Evolutionary conservation across 805 yeast genomes (phyloP).

Genomic region (Gaillardinia entomophila): DNA sequence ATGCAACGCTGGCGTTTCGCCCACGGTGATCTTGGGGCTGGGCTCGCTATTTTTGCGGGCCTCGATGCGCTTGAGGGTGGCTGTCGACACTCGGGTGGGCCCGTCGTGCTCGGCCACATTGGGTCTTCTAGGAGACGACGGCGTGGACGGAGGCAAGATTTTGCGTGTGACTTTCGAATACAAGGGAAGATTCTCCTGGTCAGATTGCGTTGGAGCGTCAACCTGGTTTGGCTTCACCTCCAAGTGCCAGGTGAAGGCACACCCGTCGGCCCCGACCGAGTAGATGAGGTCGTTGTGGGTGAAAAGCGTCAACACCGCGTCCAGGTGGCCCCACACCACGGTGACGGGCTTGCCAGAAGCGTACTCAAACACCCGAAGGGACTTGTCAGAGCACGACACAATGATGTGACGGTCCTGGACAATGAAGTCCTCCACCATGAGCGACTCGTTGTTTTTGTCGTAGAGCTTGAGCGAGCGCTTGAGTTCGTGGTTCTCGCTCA

Average conservation of each 20-base stretch:
- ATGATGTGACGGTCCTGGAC: constrained; percentile 25
- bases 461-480: constrained; percentile 35
- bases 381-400: constrained; percentile 51
- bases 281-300: constrained; percentile 13
- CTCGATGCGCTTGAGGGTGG: constrained; percentile 30
- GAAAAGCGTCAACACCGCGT: constrained; percentile 41
- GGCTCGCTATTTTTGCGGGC: constrained; percentile 11
- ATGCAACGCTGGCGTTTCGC: background rate
- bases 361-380: constrained; percentile 46
- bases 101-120: background rate
- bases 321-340: constrained; percentile 51
- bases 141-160: constrained; percentile 14
- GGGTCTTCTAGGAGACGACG: background rate
- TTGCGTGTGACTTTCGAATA: constrained; percentile 27
- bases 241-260: constrained; percentile 45
- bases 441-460: constrained; percentile 31
- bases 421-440: constrained; percentile 41
- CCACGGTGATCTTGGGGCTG: constrained; percentile 4
- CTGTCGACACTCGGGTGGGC: constrained; percentile 15
- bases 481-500: constrained; percentile 24
- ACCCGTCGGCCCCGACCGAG: constrained; percentile 46
- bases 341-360: constrained; percentile 41
- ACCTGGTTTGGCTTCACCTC: constrained; percentile 1
- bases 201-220: constrained; percentile 1
- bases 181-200: constrained; percentile 10